Base-by-base conservation (phyloP, 2,329 filamentous ascomycete genomes). In the Monilinia fructicola region DNA sequence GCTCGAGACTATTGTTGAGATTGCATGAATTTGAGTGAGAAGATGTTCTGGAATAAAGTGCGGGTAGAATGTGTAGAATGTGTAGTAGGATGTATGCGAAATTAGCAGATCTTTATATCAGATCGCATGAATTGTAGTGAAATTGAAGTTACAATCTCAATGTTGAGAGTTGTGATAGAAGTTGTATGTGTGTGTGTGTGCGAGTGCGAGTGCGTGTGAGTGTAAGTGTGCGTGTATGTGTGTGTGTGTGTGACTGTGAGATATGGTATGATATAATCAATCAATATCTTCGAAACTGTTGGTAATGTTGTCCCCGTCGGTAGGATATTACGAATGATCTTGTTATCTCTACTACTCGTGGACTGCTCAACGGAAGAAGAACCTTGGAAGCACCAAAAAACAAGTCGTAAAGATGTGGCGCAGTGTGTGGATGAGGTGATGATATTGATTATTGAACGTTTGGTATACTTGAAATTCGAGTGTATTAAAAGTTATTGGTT, bases 1-100 rank as follows among this genome's bases (percentile, higher is more conserved):
- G 12, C 31, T 26, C 23, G 55, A 14, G 44, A 40, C 28, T 46
- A 46, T 31, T 50, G 44, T 61, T 61, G 58, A 61, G 58, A 61
- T 61, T 61, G 58, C 44, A 48, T 50, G 58, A 50, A 40, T 50
- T 40, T 35, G 44, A 16, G 31, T n/a, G 31, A 28, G 44, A 60
- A 35, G 58, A 60, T 61, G 2, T 40, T 50, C 31, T 61, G 7
- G 21, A 28, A 35, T 35, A 35, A 48, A 48, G 48, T n/a, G 12
- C 16, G 28, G 48, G 48, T 28, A 14, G 48, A 35, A 7, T 6
- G 11, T 14, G 48, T 28, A 14, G 48, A 35, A 7, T 6, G 11
- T 14, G 14, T 26, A 23, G 11, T 28, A 52, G 23, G 48, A 28
- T 14, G 23, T 28, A 4, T 18, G 7, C 12, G 48, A 52, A 28